Percentiles rank a stretch among this genome's conserved stretches.
Evolutionary conservation across 1,284 basidiomycete genomes (phyloP).

Genomic region (Cutaneotrichosporon cavernicola): DNA sequence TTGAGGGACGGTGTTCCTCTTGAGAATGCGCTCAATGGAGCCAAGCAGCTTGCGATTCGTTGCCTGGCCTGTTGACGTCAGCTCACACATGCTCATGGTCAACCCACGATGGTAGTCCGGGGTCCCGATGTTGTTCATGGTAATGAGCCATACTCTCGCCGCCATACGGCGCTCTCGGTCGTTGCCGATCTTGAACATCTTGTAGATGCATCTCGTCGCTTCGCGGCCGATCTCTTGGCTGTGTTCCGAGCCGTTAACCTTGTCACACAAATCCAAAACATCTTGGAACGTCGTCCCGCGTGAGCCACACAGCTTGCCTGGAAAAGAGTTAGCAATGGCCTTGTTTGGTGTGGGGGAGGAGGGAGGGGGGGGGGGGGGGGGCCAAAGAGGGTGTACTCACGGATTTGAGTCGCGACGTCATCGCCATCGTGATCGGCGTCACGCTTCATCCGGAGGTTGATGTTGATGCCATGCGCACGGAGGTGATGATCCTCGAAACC

Average conservation of each 20-base stretch:
- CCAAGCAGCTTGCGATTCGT: slow-evolving; percentile 46
- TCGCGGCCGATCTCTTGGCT: slow-evolving; percentile 47
- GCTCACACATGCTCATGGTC: background rate
- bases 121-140: slow-evolving; percentile 43
- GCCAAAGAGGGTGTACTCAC: slow-evolving; percentile 29
- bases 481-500: slow-evolving; percentile 18
- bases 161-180: slow-evolving; percentile 44
- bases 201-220: slow-evolving; percentile 47
- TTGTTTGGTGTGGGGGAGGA: too few relatives aligned
- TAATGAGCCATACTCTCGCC: slow-evolving; percentile 48
- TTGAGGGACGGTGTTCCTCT: slow-evolving; percentile 5
- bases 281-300: slow-evolving; percentile 38
- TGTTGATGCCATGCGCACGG: background rate
- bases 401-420: slow-evolving; percentile 41
- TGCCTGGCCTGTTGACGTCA: slow-evolving; percentile 36
- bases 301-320: slow-evolving; percentile 37
- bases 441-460: background rate
- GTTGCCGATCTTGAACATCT: slow-evolving; percentile 48
- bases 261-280: slow-evolving; percentile 47
- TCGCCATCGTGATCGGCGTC: slow-evolving; percentile 21
- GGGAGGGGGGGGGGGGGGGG: too few relatives aligned
- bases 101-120: slow-evolving; percentile 45
- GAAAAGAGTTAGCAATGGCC: slow-evolving; percentile 4
- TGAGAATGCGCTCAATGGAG: slow-evolving; percentile 34
- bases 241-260: slow-evolving; percentile 44